phyloP scores from a whole-genome alignment of 2,329 filamentous ascomycete genomes.

The Xylariaceae sp. region DNA sequence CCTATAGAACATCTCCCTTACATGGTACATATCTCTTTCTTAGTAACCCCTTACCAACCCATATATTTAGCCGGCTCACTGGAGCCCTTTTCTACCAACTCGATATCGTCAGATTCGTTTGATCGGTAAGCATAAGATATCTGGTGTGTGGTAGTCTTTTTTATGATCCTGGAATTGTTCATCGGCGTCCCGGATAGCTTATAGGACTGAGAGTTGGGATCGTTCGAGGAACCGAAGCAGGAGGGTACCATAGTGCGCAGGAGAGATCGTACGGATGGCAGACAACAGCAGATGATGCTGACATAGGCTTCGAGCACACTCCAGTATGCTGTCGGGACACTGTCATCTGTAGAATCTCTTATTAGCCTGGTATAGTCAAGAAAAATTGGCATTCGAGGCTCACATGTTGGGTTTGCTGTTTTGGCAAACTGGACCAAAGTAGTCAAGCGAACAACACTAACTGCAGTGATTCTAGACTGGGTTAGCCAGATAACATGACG shows the following conservation, averaged over 20 bases:
- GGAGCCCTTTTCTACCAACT: constrained; percentile 11
- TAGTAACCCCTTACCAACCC: constrained; percentile 3
- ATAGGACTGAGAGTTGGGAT: constrained; percentile 7
- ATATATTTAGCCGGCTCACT: constrained; percentile 7
- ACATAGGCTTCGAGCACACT: constrained; percentile 13
- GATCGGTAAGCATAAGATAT: constrained; percentile 6
- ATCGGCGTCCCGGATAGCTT: constrained; percentile 8
- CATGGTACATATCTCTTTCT: no score
- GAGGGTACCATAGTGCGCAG: constrained; percentile 2
- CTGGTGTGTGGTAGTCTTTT: constrained; percentile 9
- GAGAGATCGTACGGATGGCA: constrained; percentile 12
- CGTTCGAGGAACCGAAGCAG: constrained; percentile 12
- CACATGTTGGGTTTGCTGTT: constrained; percentile 13
- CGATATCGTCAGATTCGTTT: constrained; percentile 9
- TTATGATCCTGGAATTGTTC: constrained; percentile 6
- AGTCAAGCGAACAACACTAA: constrained; percentile 10
- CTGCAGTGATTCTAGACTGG: constrained; percentile 7
- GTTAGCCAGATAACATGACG: constrained; percentile 1
- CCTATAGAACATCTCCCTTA: no score
- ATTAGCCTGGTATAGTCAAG: not conserved
- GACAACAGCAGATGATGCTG: constrained; percentile 15
- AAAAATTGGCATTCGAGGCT: not conserved
- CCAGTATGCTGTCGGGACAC: constrained; percentile 13
- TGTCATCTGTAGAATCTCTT: constrained; percentile 7
- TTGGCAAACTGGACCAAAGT: constrained; percentile 10